phyloP scores from a whole-genome alignment of 345 rosid species.

The Boechera divaricarpa region DNA sequence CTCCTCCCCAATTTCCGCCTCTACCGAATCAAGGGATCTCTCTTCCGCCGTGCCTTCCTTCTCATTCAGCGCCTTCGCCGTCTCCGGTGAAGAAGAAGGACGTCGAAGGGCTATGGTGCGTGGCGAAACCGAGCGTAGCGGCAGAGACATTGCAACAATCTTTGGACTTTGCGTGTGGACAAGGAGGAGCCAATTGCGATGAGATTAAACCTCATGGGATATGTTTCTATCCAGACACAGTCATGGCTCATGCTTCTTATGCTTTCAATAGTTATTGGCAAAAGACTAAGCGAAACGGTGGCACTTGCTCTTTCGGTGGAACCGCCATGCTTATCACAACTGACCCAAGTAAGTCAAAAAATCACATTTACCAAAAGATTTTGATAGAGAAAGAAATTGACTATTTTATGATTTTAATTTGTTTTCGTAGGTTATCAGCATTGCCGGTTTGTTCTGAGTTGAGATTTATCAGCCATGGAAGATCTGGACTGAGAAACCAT shows the following conservation, averaged over 20 bases:
- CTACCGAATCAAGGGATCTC: constrained; percentile 43
- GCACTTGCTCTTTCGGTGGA: constrained; percentile 72
- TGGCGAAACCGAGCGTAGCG: constrained; percentile 75
- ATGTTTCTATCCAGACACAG: constrained; percentile 65
- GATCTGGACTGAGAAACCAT: background rate
- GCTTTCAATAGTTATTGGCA: constrained; percentile 83
- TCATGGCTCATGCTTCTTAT: constrained; percentile 73
- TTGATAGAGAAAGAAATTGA: background rate
- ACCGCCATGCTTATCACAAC: constrained; percentile 74
- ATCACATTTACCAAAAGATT: background rate
- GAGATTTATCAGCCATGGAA: constrained; percentile 31
- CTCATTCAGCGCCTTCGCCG: constrained; percentile 31
- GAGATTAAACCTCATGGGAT: constrained; percentile 62
- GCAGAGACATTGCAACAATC: constrained; percentile 65
- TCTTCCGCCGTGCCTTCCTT: constrained; percentile 49
- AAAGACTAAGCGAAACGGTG: constrained; percentile 64
- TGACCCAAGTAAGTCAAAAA: constrained; percentile 59
- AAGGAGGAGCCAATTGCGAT: constrained; percentile 68
- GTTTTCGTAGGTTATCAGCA: constrained; percentile 68
- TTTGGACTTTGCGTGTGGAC: constrained; percentile 76
- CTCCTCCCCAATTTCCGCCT: constrained; percentile 51
- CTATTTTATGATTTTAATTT: background rate
- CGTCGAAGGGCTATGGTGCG: constrained; percentile 69
- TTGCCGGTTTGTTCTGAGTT: constrained; percentile 61
- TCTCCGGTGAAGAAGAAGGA: constrained; percentile 15